Evolutionary conservation across 176 grass and related monocot species (phyloP).

Genomic region (Paspalum vaginatum): DNA sequence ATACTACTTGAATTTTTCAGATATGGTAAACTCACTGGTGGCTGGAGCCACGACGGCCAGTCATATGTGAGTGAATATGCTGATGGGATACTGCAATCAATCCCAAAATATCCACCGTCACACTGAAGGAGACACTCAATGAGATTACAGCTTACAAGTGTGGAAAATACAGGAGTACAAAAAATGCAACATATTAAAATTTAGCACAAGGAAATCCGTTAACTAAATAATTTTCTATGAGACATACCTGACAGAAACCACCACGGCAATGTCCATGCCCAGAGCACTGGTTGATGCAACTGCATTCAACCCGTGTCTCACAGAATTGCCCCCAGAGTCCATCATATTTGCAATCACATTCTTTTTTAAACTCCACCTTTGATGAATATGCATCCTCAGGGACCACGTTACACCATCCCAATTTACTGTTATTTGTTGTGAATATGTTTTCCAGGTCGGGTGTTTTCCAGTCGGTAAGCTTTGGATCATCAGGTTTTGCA

Average conservation of each 20-base stretch:
- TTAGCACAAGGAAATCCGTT: background rate
- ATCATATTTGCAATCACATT: constrained; percentile 97
- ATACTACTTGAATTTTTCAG: constrained; percentile 27
- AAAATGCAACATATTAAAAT: constrained; percentile 3
- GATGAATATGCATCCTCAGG: constrained; percentile 79
- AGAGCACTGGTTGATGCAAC: constrained; percentile 88
- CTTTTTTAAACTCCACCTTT: constrained; percentile 76
- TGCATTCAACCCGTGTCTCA: constrained; percentile 75
- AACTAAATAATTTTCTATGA: constrained; percentile 9
- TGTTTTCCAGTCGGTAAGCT: constrained; percentile 73
- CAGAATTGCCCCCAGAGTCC: constrained; percentile 76
- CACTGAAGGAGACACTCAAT: constrained; percentile 66
- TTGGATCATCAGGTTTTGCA: constrained; percentile 62
- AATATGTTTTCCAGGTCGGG: constrained; percentile 82
- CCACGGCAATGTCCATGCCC: constrained; percentile 84
- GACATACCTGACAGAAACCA: constrained; percentile 89
- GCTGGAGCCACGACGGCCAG: constrained; percentile 76
- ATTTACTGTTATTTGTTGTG: constrained; percentile 74
- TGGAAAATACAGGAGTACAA: background rate
- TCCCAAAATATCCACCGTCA: constrained; percentile 91
- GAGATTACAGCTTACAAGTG: constrained; percentile 42
- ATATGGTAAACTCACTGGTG: constrained; percentile 48
- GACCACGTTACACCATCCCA: constrained; percentile 93
- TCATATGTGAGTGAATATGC: constrained; percentile 56
- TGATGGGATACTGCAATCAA: constrained; percentile 92